Evolutionary conservation across 129 eudicot species (phyloP).

Genomic region (Artemisia annua): DNA sequence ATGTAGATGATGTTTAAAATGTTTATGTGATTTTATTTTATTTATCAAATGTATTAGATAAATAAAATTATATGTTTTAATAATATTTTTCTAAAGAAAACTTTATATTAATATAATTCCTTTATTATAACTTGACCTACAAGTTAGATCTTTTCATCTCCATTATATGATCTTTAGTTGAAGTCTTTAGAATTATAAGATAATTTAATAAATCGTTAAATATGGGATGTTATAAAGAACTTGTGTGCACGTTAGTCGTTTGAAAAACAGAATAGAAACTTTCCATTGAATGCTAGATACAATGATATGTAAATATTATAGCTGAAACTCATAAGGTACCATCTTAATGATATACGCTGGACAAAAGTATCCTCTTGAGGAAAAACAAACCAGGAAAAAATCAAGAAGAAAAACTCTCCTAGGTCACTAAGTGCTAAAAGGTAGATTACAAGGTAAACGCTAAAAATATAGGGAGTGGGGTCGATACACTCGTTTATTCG

Average conservation of each 20-base stretch:
- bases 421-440: conserved; percentile 16
- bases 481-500: conserved; percentile 3
- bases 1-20: too few relatives aligned
- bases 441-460: conserved; percentile 13
- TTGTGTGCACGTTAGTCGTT: not conserved
- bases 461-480: not conserved
- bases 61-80: too few relatives aligned
- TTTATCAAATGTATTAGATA: too few relatives aligned
- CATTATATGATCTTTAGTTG: too few relatives aligned
- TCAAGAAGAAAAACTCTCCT: conserved; percentile 25
- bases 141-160: too few relatives aligned
- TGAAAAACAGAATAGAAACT: not conserved
- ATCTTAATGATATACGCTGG: conserved; percentile 32
- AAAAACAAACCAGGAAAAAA: conserved; percentile 29
- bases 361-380: conserved; percentile 2
- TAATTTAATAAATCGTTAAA: too few relatives aligned
- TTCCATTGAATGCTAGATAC: not conserved
- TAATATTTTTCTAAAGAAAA: not conserved
- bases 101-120: too few relatives aligned
- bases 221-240: not conserved
- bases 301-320: not conserved
- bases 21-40: too few relatives aligned
- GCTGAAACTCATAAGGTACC: not conserved
- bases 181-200: too few relatives aligned
- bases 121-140: too few relatives aligned